Conservation (phyloP, 305 asterid species). For the Euphrasia arctica region DNA sequence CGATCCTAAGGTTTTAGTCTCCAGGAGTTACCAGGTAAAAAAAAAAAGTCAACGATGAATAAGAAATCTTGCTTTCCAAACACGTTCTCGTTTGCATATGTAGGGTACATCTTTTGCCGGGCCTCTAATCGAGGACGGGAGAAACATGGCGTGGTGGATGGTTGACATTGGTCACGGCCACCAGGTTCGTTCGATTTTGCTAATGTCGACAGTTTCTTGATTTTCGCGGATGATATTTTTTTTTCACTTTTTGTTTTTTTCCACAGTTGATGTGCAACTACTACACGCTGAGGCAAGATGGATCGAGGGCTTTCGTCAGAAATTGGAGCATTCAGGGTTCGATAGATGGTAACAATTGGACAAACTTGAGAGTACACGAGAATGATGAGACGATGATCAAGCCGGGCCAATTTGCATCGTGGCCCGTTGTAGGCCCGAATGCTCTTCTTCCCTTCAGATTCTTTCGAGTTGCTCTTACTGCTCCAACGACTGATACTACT, state of each 20-base stretch:
- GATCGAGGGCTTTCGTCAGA: constrained; percentile 80
- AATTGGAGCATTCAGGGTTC: constrained; percentile 94
- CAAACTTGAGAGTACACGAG: constrained; percentile 74
- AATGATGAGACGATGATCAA: constrained; percentile 72
- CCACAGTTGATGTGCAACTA: constrained; percentile 91
- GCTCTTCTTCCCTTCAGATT: constrained; percentile 87
- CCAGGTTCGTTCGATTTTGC: constrained; percentile 54
- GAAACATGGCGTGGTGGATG: constrained; percentile 87
- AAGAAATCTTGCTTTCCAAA: constrained; percentile 9
- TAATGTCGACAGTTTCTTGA: background rate
- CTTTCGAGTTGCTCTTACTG: constrained; percentile 59
- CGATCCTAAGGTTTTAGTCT: constrained; percentile 89
- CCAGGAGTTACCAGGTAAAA: constrained; percentile 85
- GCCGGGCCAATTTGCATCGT: constrained; percentile 89
- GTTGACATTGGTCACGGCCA: constrained; percentile 77
- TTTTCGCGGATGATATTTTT: background rate
- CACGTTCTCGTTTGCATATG: constrained; percentile 6
- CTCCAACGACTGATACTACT: constrained; percentile 61
- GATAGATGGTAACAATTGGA: constrained; percentile 78
- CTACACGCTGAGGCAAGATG: constrained; percentile 93
- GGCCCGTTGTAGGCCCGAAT: constrained; percentile 72
- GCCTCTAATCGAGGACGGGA: constrained; percentile 71
- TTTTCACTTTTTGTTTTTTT: no score
- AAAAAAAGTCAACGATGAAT: background rate
- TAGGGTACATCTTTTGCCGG: constrained; percentile 96